Evolutionary conservation across 495 filamentous ascomycete species (phyloP), one percentile per base, ranked within the genome.

Genomic region (Aspergillus carlsbadensis): DNA sequence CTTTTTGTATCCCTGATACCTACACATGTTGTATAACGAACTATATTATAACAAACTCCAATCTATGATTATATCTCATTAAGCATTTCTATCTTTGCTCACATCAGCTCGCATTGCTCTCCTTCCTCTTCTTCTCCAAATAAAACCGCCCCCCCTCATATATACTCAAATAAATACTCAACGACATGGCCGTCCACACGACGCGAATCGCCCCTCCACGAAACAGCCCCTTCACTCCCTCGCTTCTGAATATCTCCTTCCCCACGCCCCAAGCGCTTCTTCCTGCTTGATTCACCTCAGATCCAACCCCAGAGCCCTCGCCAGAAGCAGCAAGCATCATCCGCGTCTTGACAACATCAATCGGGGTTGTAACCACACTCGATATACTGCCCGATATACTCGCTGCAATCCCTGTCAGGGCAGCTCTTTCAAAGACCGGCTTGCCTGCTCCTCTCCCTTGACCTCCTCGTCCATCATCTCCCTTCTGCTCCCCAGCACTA

Each of bases 301-400:
- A 14, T 4, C 6, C 6, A 14, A 21, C 24, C 14, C 11, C 6
- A 7, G 43, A 5, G 36, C n/a, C 55, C 11, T 29, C 52, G 31
- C 51, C 49, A 29, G 49, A 76, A 17, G 80, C 83, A 35, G 76
- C 66, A 21, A 86, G 77, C 87, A 82, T 94, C 57, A 94, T 83
- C 49, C 87, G 71, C 51, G 91, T 94, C 75, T 94, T 94, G 2
- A 93, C 82, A 14, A 93, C 88, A 69, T 94, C 91, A 48, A 90
- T 81, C 0, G 91, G 91, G 26, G 89, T 93, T 6, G 90, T 94
- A 3, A 90, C 65, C 3, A 85, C 73, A 5, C 89, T 85, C 5
- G 90, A 83, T 11, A 92, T 67, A 8, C 80, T 77, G 0, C 91
- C 92, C 4, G 90, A 85, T 8, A 78, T 54, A 7, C 82, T 87